Evolutionary conservation across 768 basidiomycete genomes (phyloP).

Genomic region (Lactifluus pinguis): DNA sequence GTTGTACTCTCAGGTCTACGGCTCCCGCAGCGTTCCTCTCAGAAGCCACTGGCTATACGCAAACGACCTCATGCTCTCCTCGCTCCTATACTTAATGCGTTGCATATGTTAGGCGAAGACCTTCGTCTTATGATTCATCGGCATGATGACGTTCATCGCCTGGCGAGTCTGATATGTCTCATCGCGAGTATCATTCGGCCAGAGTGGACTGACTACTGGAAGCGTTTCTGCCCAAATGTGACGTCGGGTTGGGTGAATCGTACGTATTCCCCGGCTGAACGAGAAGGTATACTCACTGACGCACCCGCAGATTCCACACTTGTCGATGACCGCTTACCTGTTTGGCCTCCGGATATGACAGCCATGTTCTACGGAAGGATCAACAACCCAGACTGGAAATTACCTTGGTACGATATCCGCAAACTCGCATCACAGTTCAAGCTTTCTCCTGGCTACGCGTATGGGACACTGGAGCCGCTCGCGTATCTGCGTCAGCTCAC

Average conservation of each 20-base stretch:
- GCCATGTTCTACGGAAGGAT: conserved; percentile 48
- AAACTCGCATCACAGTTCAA: conserved; percentile 42
- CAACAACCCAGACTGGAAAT: conserved; percentile 61
- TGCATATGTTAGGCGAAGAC: conserved; percentile 76
- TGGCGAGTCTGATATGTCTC: conserved; percentile 56
- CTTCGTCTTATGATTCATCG: conserved; percentile 48
- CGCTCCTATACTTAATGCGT: conserved; percentile 54
- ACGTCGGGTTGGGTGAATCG: conserved; percentile 43
- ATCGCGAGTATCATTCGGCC: conserved; percentile 56
- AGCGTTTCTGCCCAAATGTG: conserved; percentile 61
- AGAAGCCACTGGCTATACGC: neutral
- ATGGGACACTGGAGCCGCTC: conserved; percentile 54
- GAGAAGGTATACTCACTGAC: conserved; percentile 7
- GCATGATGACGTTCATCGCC: conserved; percentile 43
- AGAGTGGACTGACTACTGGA: conserved; percentile 94
- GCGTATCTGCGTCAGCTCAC: conserved; percentile 44
- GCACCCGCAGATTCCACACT: conserved; percentile 26
- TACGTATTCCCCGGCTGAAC: conserved; percentile 13
- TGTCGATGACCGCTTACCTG: conserved; percentile 62
- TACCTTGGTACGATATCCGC: conserved; percentile 33
- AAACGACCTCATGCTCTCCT: conserved; percentile 37
- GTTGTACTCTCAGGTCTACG: conserved; percentile 41
- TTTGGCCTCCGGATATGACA: conserved; percentile 72
- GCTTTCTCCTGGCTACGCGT: conserved; percentile 46
- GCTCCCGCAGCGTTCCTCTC: conserved; percentile 24